phyloP scores from a whole-genome alignment of 2,329 filamentous ascomycete species.

The Colletotrichum orchidophilum region DNA sequence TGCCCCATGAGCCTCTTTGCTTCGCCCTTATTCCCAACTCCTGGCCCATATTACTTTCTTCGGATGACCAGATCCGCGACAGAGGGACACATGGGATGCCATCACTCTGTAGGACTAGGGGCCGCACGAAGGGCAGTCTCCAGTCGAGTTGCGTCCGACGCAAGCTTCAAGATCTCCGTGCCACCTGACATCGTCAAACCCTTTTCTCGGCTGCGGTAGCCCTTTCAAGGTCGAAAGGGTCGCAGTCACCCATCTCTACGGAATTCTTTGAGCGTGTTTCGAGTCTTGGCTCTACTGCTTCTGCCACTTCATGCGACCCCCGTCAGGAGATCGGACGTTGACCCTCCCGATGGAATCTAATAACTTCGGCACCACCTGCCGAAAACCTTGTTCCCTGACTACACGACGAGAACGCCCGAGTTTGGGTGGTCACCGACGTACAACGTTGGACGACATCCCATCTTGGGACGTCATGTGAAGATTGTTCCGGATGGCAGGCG shows the following conservation, averaged over 20 bases:
- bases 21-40: neutral
- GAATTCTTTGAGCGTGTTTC: constrained; percentile 26
- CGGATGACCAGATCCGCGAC: constrained; percentile 23
- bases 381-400: constrained; percentile 1
- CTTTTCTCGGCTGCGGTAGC: neutral
- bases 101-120: neutral
- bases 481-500: constrained; percentile 11
- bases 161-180: neutral
- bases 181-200: neutral
- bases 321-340: constrained; percentile 25
- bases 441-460: constrained; percentile 19
- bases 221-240: neutral
- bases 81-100: neutral
- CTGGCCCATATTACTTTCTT: constrained; percentile 14
- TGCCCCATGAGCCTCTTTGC: constrained; percentile 6
- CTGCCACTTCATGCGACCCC: constrained; percentile 19
- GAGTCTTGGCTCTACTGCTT: constrained; percentile 1
- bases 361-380: constrained; percentile 7
- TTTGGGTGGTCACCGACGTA: neutral
- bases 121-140: neutral
- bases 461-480: constrained; percentile 27
- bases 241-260: neutral
- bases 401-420: neutral
- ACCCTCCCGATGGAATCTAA: constrained; percentile 16
- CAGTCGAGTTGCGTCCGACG: neutral